phyloP scores from a whole-genome alignment of 1,284 basidiomycete genomes.

The Puccinia novopanici region DNA sequence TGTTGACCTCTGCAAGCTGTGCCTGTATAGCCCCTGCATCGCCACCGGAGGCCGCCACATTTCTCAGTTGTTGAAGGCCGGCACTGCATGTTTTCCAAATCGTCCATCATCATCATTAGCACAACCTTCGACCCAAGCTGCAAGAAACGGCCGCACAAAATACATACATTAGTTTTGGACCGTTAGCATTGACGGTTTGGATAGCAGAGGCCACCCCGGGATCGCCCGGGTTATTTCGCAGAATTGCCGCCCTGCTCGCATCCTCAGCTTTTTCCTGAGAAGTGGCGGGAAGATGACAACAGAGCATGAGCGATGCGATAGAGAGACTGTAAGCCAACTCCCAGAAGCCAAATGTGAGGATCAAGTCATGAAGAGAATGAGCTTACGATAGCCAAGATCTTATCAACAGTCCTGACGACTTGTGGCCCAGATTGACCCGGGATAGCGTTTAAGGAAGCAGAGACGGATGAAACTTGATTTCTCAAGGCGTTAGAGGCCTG shows the following conservation, averaged over 20 bases:
- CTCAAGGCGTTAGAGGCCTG: background rate
- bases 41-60: no score
- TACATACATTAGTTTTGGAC: background rate
- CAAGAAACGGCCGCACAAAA: background rate
- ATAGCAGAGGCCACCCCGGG: background rate
- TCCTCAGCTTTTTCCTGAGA: background rate
- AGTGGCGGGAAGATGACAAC: background rate
- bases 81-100: no score
- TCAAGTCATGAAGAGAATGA: background rate
- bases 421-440: background rate
- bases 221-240: background rate
- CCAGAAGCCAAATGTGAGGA: background rate
- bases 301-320: background rate
- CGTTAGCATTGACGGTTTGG: background rate
- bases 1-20: no score
- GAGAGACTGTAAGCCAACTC: background rate
- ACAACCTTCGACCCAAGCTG: no score
- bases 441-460: background rate
- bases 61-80: no score
- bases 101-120: no score
- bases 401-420: background rate
- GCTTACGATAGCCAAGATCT: background rate
- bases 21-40: no score
- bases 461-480: background rate
- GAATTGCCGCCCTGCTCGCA: background rate